Evolutionary conservation across 768 basidiomycete species (phyloP).

Genomic region (Termitomyces sp.): DNA sequence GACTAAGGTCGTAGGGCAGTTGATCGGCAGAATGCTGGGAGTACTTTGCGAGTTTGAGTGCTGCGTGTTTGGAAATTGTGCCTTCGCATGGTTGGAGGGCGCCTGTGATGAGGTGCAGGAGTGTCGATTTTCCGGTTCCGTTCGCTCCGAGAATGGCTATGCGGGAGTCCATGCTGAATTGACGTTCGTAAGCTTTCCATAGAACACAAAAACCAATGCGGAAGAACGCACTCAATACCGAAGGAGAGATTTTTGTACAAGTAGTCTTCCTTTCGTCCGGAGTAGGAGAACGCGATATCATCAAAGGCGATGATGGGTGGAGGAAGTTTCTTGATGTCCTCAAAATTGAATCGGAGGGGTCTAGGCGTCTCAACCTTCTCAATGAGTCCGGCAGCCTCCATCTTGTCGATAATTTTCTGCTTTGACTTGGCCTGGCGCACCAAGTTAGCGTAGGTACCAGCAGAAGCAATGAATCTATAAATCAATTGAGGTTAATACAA

Average conservation of each 20-base stretch:
- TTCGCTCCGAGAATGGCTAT: conserved; percentile 96
- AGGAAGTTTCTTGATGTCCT: conserved; percentile 88
- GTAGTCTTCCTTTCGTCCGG: conserved; percentile 81
- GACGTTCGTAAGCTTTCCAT: neutral
- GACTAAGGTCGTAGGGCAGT: conserved; percentile 86
- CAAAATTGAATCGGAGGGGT: conserved; percentile 89
- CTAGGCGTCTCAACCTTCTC: conserved; percentile 80
- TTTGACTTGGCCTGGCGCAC: conserved; percentile 99
- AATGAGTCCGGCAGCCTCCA: conserved; percentile 97
- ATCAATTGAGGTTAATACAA: neutral
- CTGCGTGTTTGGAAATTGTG: conserved; percentile 82
- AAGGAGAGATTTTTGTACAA: conserved; percentile 89
- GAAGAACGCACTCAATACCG: conserved; percentile 79
- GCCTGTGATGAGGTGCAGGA: conserved; percentile 86
- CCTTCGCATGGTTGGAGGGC: conserved; percentile 76
- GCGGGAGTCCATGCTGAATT: conserved; percentile 76
- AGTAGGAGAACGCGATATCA: conserved; percentile 93
- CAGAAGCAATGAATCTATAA: conserved; percentile 91
- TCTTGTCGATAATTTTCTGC: conserved; percentile 99
- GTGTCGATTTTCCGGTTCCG: conserved; percentile 91
- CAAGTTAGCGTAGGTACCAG: conserved; percentile 98
- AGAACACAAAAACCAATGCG: neutral
- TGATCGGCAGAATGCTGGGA: conserved; percentile 99
- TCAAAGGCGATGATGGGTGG: conserved; percentile 97
- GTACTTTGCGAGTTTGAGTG: conserved; percentile 95